phyloP scores from a whole-genome alignment of 129 eudicot genomes.

The Flaveria brownii region DNA sequence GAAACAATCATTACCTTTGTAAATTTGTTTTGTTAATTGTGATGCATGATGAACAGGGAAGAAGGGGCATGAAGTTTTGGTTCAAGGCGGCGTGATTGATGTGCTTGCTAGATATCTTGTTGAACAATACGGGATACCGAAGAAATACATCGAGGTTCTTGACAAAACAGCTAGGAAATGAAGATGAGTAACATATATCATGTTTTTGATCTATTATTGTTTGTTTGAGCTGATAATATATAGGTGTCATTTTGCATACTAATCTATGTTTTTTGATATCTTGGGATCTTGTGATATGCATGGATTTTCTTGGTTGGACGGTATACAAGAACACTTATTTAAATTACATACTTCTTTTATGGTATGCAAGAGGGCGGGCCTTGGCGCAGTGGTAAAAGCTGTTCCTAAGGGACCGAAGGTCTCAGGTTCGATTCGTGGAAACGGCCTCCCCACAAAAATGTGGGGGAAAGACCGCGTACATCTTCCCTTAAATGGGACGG shows the following conservation, averaged over 20 bases:
- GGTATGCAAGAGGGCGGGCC: no score
- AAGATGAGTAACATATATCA: not conserved
- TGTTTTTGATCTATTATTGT: not conserved
- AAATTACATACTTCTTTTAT: no score
- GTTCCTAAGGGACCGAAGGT: no score
- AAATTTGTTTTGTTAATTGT: not conserved
- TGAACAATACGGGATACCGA: slow-evolving; percentile 86
- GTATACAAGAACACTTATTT: not conserved
- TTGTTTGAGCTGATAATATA: not conserved
- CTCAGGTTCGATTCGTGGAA: no score
- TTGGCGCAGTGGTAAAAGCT: no score
- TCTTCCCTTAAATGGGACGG: no score
- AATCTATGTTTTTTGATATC: no score
- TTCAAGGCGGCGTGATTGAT: slow-evolving; percentile 95
- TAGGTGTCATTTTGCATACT: no score
- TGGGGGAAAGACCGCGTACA: no score
- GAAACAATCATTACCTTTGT: not conserved
- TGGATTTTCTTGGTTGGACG: not conserved
- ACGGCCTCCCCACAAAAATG: no score
- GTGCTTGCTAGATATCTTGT: slow-evolving; percentile 86
- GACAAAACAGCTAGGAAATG: slow-evolving; percentile 88
- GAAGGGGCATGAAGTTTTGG: slow-evolving; percentile 83
- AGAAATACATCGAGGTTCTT: slow-evolving; percentile 78
- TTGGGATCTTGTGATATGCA: not conserved
- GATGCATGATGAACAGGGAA: slow-evolving; percentile 50